A percentile compares a stretch with the other conserved stretches of the same genome.
Evolutionary conservation across 2,329 filamentous ascomycete genomes (phyloP).

Genomic region (Alternaria arborescens): DNA sequence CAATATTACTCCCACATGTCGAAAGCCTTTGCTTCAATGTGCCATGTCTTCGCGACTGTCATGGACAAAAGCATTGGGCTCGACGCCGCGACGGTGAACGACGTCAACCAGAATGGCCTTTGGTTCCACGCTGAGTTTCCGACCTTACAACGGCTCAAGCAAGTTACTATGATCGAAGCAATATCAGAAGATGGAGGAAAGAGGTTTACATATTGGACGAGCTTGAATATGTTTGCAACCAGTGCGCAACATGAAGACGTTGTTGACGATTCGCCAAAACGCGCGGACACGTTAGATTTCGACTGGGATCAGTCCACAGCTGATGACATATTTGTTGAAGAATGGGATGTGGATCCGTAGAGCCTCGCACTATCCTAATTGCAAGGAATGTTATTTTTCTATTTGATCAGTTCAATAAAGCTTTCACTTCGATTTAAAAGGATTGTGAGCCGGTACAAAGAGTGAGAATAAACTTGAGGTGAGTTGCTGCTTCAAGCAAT

Average conservation of each 20-base stretch:
- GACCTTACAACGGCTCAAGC: background rate
- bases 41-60: background rate
- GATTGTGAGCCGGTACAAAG: too few relatives aligned
- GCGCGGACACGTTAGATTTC: background rate
- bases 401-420: background rate
- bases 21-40: background rate
- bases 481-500: too few relatives aligned
- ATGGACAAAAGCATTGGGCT: background rate
- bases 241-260: background rate
- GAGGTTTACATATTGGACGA: background rate
- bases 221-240: background rate
- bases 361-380: background rate
- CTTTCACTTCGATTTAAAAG: background rate
- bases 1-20: background rate
- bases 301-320: background rate
- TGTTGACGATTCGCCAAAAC: background rate
- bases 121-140: background rate
- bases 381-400: background rate
- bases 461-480: too few relatives aligned
- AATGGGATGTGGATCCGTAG: background rate
- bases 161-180: background rate
- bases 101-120: background rate
- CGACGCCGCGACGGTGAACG: background rate
- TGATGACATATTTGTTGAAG: background rate
- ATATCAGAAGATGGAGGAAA: background rate